A percentile compares a stretch with the other conserved stretches of the same genome.
Conservation (phyloP, 768 basidiomycete species). For the Lentinula raphanica region DNA sequence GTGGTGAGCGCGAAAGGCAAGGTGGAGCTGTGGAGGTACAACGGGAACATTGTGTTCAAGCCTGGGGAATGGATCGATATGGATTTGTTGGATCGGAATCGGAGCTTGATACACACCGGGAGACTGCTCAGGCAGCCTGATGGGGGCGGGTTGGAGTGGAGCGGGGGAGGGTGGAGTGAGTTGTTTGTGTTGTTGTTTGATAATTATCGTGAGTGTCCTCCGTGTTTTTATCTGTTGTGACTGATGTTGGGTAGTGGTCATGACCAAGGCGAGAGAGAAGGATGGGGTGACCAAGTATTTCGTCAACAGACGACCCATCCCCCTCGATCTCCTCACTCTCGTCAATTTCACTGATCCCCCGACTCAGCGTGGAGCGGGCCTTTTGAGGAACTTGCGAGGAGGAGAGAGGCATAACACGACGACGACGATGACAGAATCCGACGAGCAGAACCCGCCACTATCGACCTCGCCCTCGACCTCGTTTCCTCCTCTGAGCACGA, state of each 20-base stretch:
- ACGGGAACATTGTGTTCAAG: conserved; percentile 76
- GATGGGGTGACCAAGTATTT: conserved; percentile 72
- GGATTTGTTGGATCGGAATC: conserved; percentile 79
- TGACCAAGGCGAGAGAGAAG: conserved; percentile 81
- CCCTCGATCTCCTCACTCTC: conserved; percentile 82
- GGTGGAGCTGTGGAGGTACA: conserved; percentile 85
- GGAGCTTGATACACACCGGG: conserved; percentile 80
- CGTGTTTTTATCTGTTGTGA: background rate
- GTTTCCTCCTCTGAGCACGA: too few species aligned
- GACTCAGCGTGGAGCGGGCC: conserved; percentile 66
- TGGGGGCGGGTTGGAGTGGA: conserved; percentile 74
- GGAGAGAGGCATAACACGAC: conserved; percentile 26
- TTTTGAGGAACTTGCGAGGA: conserved; percentile 57
- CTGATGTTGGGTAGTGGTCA: conserved; percentile 57
- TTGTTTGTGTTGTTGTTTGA: conserved; percentile 90
- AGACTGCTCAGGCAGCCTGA: conserved; percentile 85
- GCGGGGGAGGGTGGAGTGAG: conserved; percentile 87
- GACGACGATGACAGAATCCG: too few species aligned
- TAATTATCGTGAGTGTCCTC: conserved; percentile 86
- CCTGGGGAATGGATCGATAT: conserved; percentile 74
- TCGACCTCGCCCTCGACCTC: too few species aligned
- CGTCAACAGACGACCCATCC: conserved; percentile 87
- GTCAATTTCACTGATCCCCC: conserved; percentile 80
- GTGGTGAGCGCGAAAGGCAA: conserved; percentile 82
- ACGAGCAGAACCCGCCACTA: too few species aligned